These are phyloP conservation scores for Dendrocalamus latiflorus DNA, from an alignment of 202 grass and related monocot species.

Conservation along the genomic window DNA sequence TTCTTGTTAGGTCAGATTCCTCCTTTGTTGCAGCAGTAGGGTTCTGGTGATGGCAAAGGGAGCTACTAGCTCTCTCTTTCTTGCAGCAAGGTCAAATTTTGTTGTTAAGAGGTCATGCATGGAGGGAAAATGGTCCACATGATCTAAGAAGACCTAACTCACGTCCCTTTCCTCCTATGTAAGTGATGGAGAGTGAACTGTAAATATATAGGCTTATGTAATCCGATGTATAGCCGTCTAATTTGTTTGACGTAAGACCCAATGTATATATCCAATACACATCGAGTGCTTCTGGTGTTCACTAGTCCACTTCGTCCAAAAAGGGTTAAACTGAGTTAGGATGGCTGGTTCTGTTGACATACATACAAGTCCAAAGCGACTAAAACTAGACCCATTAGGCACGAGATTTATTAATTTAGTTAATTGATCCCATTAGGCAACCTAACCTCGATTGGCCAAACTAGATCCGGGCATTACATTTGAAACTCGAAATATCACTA, in stretches of 20 bases:
- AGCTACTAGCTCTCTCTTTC: conserved; percentile 7
- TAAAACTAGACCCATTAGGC: not conserved
- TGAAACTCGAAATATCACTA: too few relatives aligned
- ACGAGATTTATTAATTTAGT: not conserved
- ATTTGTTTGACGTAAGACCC: too few relatives aligned
- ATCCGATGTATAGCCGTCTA: conserved; percentile 4
- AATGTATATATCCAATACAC: too few relatives aligned
- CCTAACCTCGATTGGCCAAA: too few relatives aligned
- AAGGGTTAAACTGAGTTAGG: too few relatives aligned
- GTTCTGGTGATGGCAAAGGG: conserved; percentile 32
- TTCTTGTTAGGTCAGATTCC: conserved; percentile 52
- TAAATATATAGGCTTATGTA: conserved; percentile 23
- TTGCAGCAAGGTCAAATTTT: conserved; percentile 41
- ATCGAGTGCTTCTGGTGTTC: too few relatives aligned
- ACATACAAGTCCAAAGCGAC: too few relatives aligned
- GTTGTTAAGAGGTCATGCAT: conserved; percentile 35
- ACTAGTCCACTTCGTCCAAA: too few relatives aligned
- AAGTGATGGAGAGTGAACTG: conserved; percentile 24
- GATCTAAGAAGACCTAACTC: conserved; percentile 50
- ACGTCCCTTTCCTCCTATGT: conserved; percentile 39
- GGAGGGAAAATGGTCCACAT: conserved; percentile 36
- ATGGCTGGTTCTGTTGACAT: too few relatives aligned
- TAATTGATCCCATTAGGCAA: too few relatives aligned
- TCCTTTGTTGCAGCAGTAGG: conserved; percentile 31
- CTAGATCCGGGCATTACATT: too few relatives aligned